A percentile compares a stretch with the other conserved stretches of the same genome.
Conservation (phyloP, 2,329 filamentous ascomycete genomes). For the Exophiala alcalophila region DNA sequence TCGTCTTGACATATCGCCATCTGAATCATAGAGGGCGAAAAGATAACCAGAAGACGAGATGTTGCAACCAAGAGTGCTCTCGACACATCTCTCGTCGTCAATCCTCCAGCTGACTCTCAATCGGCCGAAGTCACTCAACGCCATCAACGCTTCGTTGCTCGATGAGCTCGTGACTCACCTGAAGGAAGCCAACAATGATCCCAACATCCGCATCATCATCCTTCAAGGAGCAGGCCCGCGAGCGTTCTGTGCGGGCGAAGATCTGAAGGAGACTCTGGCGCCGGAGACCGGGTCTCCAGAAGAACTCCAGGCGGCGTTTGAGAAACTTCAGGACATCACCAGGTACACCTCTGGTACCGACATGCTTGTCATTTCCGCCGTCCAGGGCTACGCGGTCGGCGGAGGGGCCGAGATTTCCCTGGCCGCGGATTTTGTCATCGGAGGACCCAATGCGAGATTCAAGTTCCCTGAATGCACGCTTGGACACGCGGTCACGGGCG, state of each 20-base stretch:
- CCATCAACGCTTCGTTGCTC: constrained; percentile 16
- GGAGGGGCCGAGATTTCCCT: constrained; percentile 20
- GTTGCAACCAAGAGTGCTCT: constrained; percentile 2
- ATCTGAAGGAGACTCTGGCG: constrained; percentile 18
- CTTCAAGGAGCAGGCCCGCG: constrained; percentile 12
- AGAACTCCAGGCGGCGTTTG: constrained; percentile 13
- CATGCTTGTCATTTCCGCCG: constrained; percentile 12
- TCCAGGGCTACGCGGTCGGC: constrained; percentile 19
- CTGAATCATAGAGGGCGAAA: background rate
- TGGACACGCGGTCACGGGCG: constrained; percentile 21
- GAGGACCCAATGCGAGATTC: constrained; percentile 16
- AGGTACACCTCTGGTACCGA: constrained; percentile 7
- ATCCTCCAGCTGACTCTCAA: constrained; percentile 15
- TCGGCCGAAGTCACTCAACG: constrained; percentile 14
- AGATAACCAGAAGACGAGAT: background rate
- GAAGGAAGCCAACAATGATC: background rate
- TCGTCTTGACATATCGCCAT: no score
- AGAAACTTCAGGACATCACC: constrained; percentile 20
- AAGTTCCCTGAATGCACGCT: constrained; percentile 17
- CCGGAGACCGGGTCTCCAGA: constrained; percentile 12
- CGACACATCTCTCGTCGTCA: background rate
- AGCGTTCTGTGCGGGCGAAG: constrained; percentile 21
- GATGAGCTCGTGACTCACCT: constrained; percentile 9
- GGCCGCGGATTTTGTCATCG: constrained; percentile 21
- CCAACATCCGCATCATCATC: constrained; percentile 6